Conservation (phyloP, 2,329 filamentous ascomycete species). For the Fusarium sp. region DNA sequence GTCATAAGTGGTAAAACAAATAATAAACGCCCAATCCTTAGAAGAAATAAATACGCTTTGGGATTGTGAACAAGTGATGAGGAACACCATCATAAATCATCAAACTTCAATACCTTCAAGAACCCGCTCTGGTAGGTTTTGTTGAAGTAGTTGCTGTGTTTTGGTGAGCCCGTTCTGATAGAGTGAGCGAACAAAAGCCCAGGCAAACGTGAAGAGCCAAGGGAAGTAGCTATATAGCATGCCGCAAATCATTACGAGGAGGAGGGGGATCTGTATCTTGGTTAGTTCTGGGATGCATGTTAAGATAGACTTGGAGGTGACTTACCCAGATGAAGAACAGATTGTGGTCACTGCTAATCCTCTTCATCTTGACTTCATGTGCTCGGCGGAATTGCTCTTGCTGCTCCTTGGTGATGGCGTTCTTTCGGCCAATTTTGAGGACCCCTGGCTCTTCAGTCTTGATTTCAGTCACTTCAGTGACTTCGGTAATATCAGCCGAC, state of each 20-base stretch:
- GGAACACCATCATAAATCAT: constrained; percentile 34
- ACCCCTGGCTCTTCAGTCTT: constrained; percentile 56
- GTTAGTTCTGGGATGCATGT: constrained; percentile 30
- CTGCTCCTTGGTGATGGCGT: constrained; percentile 72
- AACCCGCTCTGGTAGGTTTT: constrained; percentile 39
- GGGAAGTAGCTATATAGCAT: constrained; percentile 64
- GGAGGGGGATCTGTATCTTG: constrained; percentile 59
- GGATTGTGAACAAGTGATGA: constrained; percentile 26
- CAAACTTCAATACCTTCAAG: constrained; percentile 46
- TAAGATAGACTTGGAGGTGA: constrained; percentile 3
- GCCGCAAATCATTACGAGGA: constrained; percentile 59
- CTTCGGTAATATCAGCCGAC: constrained; percentile 49
- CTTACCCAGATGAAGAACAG: constrained; percentile 76
- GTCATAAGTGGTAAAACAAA: constrained; percentile 22
- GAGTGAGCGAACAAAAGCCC: constrained; percentile 48
- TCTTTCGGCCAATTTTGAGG: constrained; percentile 70
- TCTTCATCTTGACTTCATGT: constrained; percentile 71
- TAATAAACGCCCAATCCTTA: constrained; percentile 20
- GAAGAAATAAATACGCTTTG: constrained; percentile 25
- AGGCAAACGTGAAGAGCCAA: constrained; percentile 54
- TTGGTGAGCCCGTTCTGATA: constrained; percentile 44
- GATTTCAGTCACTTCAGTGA: constrained; percentile 50
- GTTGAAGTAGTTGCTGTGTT: constrained; percentile 44
- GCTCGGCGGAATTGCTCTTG: constrained; percentile 70
- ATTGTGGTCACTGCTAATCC: constrained; percentile 70